Percentiles rank a stretch among this genome's conserved stretches.
These are phyloP conservation scores for Hygrophila difformis DNA, from an alignment of 257 asterid species.

Conservation along the genomic window DNA sequence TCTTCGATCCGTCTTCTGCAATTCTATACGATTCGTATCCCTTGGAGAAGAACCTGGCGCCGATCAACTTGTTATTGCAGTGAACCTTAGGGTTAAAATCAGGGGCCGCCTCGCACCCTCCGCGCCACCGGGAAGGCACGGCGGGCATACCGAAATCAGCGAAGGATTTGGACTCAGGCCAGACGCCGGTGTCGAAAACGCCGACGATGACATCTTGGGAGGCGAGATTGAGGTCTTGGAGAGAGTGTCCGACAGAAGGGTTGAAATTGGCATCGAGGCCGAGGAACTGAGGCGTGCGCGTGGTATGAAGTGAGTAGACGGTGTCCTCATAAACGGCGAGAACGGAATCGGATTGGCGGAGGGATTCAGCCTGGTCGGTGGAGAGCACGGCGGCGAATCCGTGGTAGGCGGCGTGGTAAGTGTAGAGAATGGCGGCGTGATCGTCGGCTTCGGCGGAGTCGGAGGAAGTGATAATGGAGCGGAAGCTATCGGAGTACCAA, in stretches of 20 bases:
- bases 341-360: constrained; percentile 35
- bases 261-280: constrained; percentile 31
- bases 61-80: constrained; percentile 41
- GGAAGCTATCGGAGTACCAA: constrained; percentile 42
- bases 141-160: constrained; percentile 21
- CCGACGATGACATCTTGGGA: constrained; percentile 37
- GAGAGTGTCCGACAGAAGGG: constrained; percentile 28
- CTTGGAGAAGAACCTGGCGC: constrained; percentile 33
- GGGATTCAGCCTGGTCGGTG: constrained; percentile 28
- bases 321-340: constrained; percentile 41
- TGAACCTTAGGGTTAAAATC: constrained; percentile 33
- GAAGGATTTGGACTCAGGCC: constrained; percentile 42
- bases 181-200: constrained; percentile 37
- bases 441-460: constrained; percentile 24
- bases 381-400: constrained; percentile 44
- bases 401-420: constrained; percentile 32
- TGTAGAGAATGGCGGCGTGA: constrained; percentile 38
- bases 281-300: constrained; percentile 45
- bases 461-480: constrained; percentile 30
- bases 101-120: constrained; percentile 28
- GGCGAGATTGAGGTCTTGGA: constrained; percentile 35
- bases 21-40: too few relatives aligned
- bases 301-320: constrained; percentile 42
- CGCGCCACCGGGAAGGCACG: constrained; percentile 37
- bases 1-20: constrained; percentile 18